A percentile compares a stretch with the other conserved stretches of the same genome.
phyloP scores from a whole-genome alignment of 2,329 filamentous ascomycete species.

The Arthroderma sp. region DNA sequence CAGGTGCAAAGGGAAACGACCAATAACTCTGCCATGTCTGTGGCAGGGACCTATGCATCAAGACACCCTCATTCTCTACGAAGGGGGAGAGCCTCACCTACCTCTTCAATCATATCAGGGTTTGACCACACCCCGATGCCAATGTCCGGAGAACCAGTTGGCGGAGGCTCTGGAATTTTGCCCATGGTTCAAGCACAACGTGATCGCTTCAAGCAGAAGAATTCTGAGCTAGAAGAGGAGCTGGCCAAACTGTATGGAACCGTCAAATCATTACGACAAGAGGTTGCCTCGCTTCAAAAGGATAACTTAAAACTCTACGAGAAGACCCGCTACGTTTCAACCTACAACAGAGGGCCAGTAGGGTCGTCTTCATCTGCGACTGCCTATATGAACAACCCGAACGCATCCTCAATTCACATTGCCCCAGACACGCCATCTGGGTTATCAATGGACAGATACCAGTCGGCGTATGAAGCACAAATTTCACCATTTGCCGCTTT shows the following conservation, averaged over 20 bases:
- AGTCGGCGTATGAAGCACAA: conserved; percentile 85
- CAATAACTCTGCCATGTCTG: conserved; percentile 73
- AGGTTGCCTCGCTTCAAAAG: conserved; percentile 82
- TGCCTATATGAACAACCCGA: conserved; percentile 50
- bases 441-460: conserved; percentile 68
- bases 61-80: conserved; percentile 59
- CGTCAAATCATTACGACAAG: conserved; percentile 75
- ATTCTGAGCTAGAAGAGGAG: conserved; percentile 77
- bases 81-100: conserved; percentile 66
- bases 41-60: conserved; percentile 80
- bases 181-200: conserved; percentile 98
- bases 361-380: conserved; percentile 53
- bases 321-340: conserved; percentile 91
- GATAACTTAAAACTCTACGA: conserved; percentile 95
- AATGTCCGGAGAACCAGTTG: conserved; percentile 49
- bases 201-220: conserved; percentile 96
- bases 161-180: conserved; percentile 72
- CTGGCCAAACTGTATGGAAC: conserved; percentile 70
- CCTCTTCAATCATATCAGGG: conserved; percentile 96
- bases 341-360: conserved; percentile 63
- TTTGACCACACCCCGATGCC: conserved; percentile 56
- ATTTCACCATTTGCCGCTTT: conserved; percentile 94
- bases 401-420: conserved; percentile 56
- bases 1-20: conserved; percentile 73
- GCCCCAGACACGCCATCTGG: conserved; percentile 48